Conservation (phyloP, 2,329 filamentous ascomycete species). For the Clonostachys chloroleuca region DNA sequence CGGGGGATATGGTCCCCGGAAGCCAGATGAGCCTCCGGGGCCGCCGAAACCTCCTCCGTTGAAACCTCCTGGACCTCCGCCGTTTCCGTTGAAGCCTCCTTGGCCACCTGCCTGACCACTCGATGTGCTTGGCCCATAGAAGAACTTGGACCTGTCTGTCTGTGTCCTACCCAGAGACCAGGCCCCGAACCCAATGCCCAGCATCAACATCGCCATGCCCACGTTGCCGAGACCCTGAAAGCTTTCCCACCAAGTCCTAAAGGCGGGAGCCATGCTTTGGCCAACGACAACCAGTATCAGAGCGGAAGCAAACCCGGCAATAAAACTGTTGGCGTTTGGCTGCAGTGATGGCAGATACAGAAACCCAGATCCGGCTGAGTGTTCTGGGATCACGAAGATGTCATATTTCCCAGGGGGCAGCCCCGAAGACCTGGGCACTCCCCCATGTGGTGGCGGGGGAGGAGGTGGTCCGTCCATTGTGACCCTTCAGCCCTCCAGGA, state of each 20-base stretch:
- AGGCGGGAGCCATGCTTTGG: conserved; percentile 66
- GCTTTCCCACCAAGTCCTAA: conserved; percentile 68
- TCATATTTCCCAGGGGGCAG: conserved; percentile 90
- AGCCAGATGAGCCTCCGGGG: conserved; percentile 15
- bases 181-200: conserved; percentile 70
- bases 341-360: conserved; percentile 89
- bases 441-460: conserved; percentile 75
- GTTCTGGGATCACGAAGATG: conserved; percentile 93
- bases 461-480: conserved; percentile 60
- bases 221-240: conserved; percentile 69
- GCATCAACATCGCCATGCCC: conserved; percentile 66
- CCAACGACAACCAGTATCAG: conserved; percentile 70
- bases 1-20: conserved; percentile 18
- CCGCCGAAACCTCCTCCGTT: conserved; percentile 5
- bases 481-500: too few relatives aligned
- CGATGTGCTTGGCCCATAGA: conserved; percentile 4
- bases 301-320: conserved; percentile 78
- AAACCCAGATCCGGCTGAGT: conserved; percentile 84
- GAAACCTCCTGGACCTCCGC: conserved; percentile 4
- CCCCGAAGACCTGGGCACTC: conserved; percentile 64
- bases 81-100: neutral
- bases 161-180: conserved; percentile 56
- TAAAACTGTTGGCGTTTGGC: conserved; percentile 84
- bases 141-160: conserved; percentile 13
- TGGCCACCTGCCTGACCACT: neutral